Evolutionary conservation across 768 basidiomycete species (phyloP), one percentile per base, ranked within the genome.

Genomic region (Grammothele lineata): DNA sequence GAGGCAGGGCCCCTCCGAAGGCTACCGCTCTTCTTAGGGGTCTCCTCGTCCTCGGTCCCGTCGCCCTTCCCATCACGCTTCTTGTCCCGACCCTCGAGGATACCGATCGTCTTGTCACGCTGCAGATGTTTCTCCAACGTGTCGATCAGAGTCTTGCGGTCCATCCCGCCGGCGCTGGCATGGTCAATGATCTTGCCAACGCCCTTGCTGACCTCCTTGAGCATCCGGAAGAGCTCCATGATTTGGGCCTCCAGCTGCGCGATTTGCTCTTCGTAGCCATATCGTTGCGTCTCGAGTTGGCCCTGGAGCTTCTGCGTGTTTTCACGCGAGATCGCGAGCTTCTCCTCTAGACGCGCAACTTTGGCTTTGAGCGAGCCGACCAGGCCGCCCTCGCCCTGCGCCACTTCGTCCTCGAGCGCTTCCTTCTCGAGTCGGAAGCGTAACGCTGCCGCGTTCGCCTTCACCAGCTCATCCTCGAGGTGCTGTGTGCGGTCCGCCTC

Each of bases 201-300:
- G 12, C 86, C 85, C 46, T 77, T 81, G 14, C 86, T 83, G 27
- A 87, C 77, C 58, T 95, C 89, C 62, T 83, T 88, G 44, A 98
- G 72, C 92, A 96, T 95, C 56, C 86, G 77, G 71, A 94, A 98
- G 15, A 97, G 67, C 62, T 96, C 93, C 75, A 88, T 80, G 51
- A 95, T 94, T 70, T 96, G 90, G 11, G 85, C 77, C 61, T 96
- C 92, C 12, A 95, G 81, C 63, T 95, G 89, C 3, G 80, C 74
- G 47, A 97, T 91, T 56, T 81, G 81, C 47, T 92, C 88, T 60
- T 94, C 88, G 60, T 93, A 93, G 12, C 78, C 81, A 14, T 70
- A 63, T 62, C 85, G 88, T 68, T 93, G 88, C 33, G 77, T 75
- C 55, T 80, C 83, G 44, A 96, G 67, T 58, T 91, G 88, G 15